phyloP scores from a whole-genome alignment of 768 basidiomycete genomes.

The Sistotremastrum suecicum region DNA sequence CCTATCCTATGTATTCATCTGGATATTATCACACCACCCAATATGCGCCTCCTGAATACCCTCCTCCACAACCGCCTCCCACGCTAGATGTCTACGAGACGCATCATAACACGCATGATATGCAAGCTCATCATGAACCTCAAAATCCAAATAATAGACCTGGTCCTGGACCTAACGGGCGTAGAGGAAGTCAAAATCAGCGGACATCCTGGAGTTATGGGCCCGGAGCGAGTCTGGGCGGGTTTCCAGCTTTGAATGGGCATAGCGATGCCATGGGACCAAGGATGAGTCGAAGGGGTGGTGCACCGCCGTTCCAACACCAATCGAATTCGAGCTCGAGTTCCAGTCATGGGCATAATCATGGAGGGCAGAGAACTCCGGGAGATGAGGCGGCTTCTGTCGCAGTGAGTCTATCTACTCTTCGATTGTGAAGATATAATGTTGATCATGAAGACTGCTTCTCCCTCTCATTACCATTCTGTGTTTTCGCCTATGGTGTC shows the following conservation, averaged over 20 bases:
- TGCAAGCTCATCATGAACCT: constrained; percentile 10
- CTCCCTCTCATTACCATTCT: constrained; percentile 2
- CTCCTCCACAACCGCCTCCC: constrained; percentile 15
- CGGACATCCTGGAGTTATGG: constrained; percentile 59
- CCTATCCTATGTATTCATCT: constrained; percentile 2
- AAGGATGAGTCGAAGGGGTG: constrained; percentile 11
- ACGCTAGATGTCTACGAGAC: not conserved
- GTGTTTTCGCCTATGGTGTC: constrained; percentile 1
- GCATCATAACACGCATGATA: constrained; percentile 4
- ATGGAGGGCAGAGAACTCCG: constrained; percentile 41
- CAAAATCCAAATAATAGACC: constrained; percentile 9
- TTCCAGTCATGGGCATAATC: constrained; percentile 30
- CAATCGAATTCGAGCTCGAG: constrained; percentile 39
- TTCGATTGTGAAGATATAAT: too few species aligned
- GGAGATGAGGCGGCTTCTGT: constrained; percentile 68
- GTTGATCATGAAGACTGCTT: too few species aligned
- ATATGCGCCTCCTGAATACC: constrained; percentile 16
- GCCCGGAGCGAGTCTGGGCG: constrained; percentile 40
- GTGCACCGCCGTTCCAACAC: constrained; percentile 46
- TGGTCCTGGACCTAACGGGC: constrained; percentile 14
- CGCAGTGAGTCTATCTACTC: constrained; percentile 37
- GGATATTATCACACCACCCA: not conserved
- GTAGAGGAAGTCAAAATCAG: constrained; percentile 22
- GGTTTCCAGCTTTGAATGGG: constrained; percentile 15
- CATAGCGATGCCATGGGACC: constrained; percentile 14